These are phyloP conservation scores for Boletus eberwhitei DNA, from an alignment of 768 basidiomycete genomes.

Conservation along the genomic window DNA sequence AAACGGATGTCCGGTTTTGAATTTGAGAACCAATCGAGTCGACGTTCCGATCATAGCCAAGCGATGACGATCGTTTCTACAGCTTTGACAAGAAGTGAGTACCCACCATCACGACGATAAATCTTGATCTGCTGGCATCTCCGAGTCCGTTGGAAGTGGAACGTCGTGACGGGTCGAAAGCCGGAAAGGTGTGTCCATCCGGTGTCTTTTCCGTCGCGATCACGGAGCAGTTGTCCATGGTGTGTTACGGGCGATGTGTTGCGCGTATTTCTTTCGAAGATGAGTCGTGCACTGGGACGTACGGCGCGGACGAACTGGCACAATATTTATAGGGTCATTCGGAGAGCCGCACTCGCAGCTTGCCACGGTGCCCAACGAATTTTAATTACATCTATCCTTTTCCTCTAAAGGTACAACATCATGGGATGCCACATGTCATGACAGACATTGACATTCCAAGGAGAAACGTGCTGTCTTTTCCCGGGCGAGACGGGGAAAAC, in stretches of 20 bases:
- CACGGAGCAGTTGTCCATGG: background rate
- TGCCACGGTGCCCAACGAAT: too few relatives aligned
- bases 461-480: background rate
- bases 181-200: background rate
- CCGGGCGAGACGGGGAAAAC: background rate
- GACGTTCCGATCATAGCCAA: too few relatives aligned
- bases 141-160: background rate
- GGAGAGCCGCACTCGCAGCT: too few relatives aligned
- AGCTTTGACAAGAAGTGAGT: too few relatives aligned
- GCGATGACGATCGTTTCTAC: too few relatives aligned
- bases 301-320: too few relatives aligned
- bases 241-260: background rate
- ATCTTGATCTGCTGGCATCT: constrained; percentile 13
- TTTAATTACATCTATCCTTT: constrained; percentile 3
- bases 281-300: too few relatives aligned
- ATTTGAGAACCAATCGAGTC: too few relatives aligned
- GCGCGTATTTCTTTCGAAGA: too few relatives aligned
- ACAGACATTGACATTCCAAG: background rate
- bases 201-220: background rate
- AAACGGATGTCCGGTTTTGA: too few relatives aligned
- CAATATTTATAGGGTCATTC: too few relatives aligned
- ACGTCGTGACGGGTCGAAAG: background rate
- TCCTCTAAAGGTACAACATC: constrained; percentile 10
- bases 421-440: background rate
- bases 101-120: constrained; percentile 53